Evolutionary conservation across 805 yeast genomes (phyloP), one percentile per base, ranked within the genome.

Genomic region (Zygoascus bituminiphila): DNA sequence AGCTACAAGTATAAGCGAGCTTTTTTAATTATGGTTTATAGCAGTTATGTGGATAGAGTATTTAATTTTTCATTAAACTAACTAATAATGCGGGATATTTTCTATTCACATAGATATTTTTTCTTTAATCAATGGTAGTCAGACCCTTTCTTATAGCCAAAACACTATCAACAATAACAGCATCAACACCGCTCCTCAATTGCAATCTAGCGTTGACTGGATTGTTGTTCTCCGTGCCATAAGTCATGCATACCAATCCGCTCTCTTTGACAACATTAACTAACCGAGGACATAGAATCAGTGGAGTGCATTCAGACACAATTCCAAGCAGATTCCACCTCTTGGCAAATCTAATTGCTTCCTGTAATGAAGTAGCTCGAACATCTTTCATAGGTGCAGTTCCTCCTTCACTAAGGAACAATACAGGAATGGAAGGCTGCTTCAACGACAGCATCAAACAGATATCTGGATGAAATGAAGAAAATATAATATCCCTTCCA

Each of bases 101-200:
- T 12, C n/a, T 29, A 29, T 4, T 29, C 3, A 29, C 33, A 29
- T 25, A 25, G 7, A 25, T 25, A 25, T 25, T 25, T 8, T 7
- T 25, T 8, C 7, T 12, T n/a, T n/a, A n/a, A n/a, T n/a, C n/a
- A n/a, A n/a, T n/a, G 4, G 7, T 29, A 4, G 33, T 29, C 20
- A 89, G 72, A 6, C 86, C 96, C 57, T 83, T 83, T 61, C 95
- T 74, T n/a, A 89, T 94, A 0, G 96, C 96, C 59, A 89, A 72
- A 1, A 91, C 98, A 48, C 87, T 82, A 66, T 91, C 98, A 2
- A 87, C 97, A 67, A 91, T 91, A n/a, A 91, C 97, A 0, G 98
- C 98, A 71, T 91, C 98, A 10, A 91, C 96, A 7, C 98, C 98
- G 2, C 94, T 89, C 54, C 79, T 80, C 82, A 91, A 82, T 65